These are phyloP conservation scores for Rubus parviflorus DNA, from an alignment of 306 rosid genomes.

Conservation along the genomic window DNA sequence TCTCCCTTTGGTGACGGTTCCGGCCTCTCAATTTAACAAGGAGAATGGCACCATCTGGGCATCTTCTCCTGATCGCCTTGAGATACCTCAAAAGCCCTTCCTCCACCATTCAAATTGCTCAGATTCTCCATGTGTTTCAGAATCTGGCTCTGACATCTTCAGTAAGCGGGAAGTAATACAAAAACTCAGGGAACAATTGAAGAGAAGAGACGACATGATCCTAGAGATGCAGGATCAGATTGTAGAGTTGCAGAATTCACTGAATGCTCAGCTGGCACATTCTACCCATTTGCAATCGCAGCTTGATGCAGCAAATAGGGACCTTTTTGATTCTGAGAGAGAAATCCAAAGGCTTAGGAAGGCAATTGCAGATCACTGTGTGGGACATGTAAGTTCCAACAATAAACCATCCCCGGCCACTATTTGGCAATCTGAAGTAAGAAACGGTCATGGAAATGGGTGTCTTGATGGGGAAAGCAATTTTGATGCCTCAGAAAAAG, in stretches of 20 bases:
- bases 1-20: slow-evolving; percentile 78
- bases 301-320: slow-evolving; percentile 73
- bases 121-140: slow-evolving; percentile 92
- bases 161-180: slow-evolving; percentile 92
- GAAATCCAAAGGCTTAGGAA: slow-evolving; percentile 90
- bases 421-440: slow-evolving; percentile 47
- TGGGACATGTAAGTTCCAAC: slow-evolving; percentile 43
- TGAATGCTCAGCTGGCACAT: slow-evolving; percentile 62
- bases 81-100: slow-evolving; percentile 75
- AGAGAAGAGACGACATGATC: slow-evolving; percentile 94
- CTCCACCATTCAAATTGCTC: slow-evolving; percentile 86
- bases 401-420: slow-evolving; percentile 46
- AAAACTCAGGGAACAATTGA: slow-evolving; percentile 87
- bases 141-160: slow-evolving; percentile 92
- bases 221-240: slow-evolving; percentile 98
- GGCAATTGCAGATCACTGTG: slow-evolving; percentile 91
- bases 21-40: slow-evolving; percentile 57
- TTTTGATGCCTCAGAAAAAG: slow-evolving; percentile 49
- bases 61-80: slow-evolving; percentile 86
- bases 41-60: slow-evolving; percentile 83
- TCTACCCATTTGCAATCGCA: slow-evolving; percentile 82
- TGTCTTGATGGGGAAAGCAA: slow-evolving; percentile 54
- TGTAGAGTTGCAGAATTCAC: slow-evolving; percentile 69
- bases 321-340: slow-evolving; percentile 73
- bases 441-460: slow-evolving; percentile 63